These are phyloP conservation scores for Ogataea saltuana DNA, from an alignment of 805 yeast species.

Conservation along the genomic window DNA sequence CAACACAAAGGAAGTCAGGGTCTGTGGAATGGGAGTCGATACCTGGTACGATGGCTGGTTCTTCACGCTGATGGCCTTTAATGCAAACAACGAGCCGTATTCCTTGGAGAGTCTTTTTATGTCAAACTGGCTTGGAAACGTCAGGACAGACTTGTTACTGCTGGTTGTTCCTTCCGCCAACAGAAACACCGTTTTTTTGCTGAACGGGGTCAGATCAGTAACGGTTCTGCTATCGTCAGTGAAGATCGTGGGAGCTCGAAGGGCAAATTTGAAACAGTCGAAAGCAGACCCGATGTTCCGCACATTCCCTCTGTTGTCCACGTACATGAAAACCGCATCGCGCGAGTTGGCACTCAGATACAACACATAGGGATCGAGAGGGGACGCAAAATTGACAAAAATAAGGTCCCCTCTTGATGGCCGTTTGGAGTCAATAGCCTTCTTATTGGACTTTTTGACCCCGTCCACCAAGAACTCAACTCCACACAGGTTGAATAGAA, in stretches of 20 bases:
- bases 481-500: slow-evolving; percentile 37
- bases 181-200: slow-evolving; percentile 50
- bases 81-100: slow-evolving; percentile 19
- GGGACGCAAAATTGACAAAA: slow-evolving; percentile 58
- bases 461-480: slow-evolving; percentile 46
- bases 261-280: slow-evolving; percentile 23
- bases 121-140: slow-evolving; percentile 43
- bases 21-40: slow-evolving; percentile 36
- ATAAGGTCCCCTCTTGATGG: slow-evolving; percentile 51
- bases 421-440: slow-evolving; percentile 30
- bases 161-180: slow-evolving; percentile 85
- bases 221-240: background rate
- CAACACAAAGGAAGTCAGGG: slow-evolving; percentile 15
- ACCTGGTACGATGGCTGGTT: slow-evolving; percentile 39
- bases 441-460: slow-evolving; percentile 44
- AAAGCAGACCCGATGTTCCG: slow-evolving; percentile 15
- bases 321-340: slow-evolving; percentile 18
- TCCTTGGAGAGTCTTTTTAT: slow-evolving; percentile 10
- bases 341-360: slow-evolving; percentile 17
- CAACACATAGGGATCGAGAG: slow-evolving; percentile 52
- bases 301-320: slow-evolving; percentile 18
- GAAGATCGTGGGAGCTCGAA: slow-evolving; percentile 12
- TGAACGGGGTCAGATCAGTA: slow-evolving; percentile 28
- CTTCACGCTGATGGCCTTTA: slow-evolving; percentile 42
- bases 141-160: slow-evolving; percentile 75